phyloP scores from a whole-genome alignment of 2,329 filamentous ascomycete genomes.

The Pyricularia pennisetigena region DNA sequence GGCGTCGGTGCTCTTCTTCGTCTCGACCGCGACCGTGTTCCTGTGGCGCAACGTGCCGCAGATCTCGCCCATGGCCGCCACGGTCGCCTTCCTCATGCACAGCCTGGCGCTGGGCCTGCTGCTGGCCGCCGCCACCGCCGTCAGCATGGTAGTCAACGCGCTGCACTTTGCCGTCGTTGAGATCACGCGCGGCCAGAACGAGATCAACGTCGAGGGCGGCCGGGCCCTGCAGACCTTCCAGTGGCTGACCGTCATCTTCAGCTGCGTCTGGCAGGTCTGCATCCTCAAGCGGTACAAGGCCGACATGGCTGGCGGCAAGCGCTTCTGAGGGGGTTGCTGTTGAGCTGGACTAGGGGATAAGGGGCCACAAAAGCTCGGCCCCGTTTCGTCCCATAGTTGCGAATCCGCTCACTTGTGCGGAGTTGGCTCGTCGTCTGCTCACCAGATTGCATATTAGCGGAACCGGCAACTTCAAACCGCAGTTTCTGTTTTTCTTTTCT shows the following conservation, averaged over 20 bases:
- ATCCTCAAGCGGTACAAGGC: slow-evolving; percentile 1
- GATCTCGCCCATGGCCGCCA: slow-evolving; percentile 17
- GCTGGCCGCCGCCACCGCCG: slow-evolving; percentile 9
- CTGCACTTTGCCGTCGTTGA: slow-evolving; percentile 11
- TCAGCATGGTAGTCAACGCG: slow-evolving; percentile 10
- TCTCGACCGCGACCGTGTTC: slow-evolving; percentile 6
- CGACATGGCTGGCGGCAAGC: not conserved
- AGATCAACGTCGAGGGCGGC: slow-evolving; percentile 8
- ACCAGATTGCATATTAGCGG: not conserved
- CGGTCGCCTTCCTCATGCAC: slow-evolving; percentile 4
- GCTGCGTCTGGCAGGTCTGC: slow-evolving; percentile 10
- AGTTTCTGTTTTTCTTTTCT: not conserved
- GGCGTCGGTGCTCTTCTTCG: slow-evolving; percentile 17
- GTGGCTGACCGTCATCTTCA: slow-evolving; percentile 12
- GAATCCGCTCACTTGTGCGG: not conserved
- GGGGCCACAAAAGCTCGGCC: not conserved
- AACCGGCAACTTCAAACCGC: not conserved
- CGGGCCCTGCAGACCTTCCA: slow-evolving; percentile 11
- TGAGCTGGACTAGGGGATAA: not conserved
- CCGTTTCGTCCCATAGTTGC: not conserved
- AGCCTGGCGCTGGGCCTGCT: slow-evolving; percentile 6
- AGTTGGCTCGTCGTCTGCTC: not conserved
- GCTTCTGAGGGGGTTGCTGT: not conserved
- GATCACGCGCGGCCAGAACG: slow-evolving; percentile 1
- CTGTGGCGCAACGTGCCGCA: slow-evolving; percentile 12